Evolutionary conservation across 768 basidiomycete species (phyloP), one percentile per base, ranked within the genome.

Genomic region (Boletus subparvulus): DNA sequence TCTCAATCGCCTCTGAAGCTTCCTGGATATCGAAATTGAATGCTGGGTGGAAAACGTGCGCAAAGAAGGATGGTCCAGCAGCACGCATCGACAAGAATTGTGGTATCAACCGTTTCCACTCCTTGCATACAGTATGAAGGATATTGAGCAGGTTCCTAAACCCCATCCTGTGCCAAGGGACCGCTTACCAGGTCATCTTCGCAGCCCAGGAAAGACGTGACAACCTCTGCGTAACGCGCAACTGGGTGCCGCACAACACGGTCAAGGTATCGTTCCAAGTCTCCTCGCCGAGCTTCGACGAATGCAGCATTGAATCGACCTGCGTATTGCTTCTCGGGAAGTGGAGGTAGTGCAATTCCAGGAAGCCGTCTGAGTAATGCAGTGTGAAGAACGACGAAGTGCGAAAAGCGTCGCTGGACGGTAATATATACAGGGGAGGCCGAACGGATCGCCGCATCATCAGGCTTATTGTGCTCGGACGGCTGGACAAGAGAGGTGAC

Each of bases 241-340:
- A 94, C 74, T 3, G 90, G 88, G 70, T 94, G 92, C 36, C 87
- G 75, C 28, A 85, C 83, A 39, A 94, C 74, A 48, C 83, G 79
- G 33, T 76, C 77, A 14, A 94, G 75, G 69, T 93, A 95, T 40
- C 88, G 77, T 68, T 93, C 90, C 43, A 95, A 75, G 66, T 94
- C 91, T 4, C 89, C 84, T 41, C 91, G 75, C 36, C 92, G 76
- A 12, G 88, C 88, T 67, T 94, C 91, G 7, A 95, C 84, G 61
- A 94, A 93, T 51, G 87, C 90, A 19, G 82, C 80, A 56, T 80
- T 88, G 69, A 94, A 93, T 10, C 90, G 77, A 2, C 90, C 90
- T 1, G 89, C 78, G 59, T 94, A 92, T 61, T 90, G 87, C 65
- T 93, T 93, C 68, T 92, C 90, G 0, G 92, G 92, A 9, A 94